Evolutionary conservation across 169 alveolate genomes (phyloP), one percentile per base, ranked within the genome.

Genomic region (Plasmodium gaboni): DNA sequence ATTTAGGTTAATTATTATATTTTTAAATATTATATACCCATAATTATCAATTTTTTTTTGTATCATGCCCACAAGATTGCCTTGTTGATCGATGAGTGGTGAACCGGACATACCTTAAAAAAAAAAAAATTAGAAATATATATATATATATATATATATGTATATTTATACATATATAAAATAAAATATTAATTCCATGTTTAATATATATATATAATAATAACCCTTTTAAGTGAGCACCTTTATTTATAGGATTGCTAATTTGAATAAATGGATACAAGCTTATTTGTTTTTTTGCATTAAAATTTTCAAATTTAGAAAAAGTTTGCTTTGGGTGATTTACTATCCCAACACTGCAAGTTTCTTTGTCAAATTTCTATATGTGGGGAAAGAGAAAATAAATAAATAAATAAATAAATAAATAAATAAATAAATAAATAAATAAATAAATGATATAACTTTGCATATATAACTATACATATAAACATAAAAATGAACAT

Each of bases 71-170:
- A 78, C 89, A 2, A 78, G 89, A 42, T 78, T 78, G 32, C 89
- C 89, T 50, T 65, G 22, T 42, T 51, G 64, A 57, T 78, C 89
- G 8, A 78, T 32, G 50, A 78, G 46, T 65, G 89, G 89, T 44
- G 89, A 78, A 38, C 89, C 89, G 1, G 89, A 78, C 89, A 78
- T 78, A 59, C 89, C 89, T 78, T 65, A 24, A 78, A 78, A 19
- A 26, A 32, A 63, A 67, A 17, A 15, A 7, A 17, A 65, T 4
- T 19, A 19, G 22, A 19, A 19, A 59, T 15, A 65, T n/a, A 26
- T 13, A 4, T 28, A 26, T 4, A 2, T 0, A 24, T 26, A 64
- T 13, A 19, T 19, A 19, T 19, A 19, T 5, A 38, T 38, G 9
- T 38, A 38, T 38, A 38, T 38, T 38, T 5, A 5, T 38, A 38